A percentile compares a stretch with the other conserved stretches of the same genome.
Conservation (phyloP, 768 basidiomycete species). For the Amanita rimosa region DNA sequence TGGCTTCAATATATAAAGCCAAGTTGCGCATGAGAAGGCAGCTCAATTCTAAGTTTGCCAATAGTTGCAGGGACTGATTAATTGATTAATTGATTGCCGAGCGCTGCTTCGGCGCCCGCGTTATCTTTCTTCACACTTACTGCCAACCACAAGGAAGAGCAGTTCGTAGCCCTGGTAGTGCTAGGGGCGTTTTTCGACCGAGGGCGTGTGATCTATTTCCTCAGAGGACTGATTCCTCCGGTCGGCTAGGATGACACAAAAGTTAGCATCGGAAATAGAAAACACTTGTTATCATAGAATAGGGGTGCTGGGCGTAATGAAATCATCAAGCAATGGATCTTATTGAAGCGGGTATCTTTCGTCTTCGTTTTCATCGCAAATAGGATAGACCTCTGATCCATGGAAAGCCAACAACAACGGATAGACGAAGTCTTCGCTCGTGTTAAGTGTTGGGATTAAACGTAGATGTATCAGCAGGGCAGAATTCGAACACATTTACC, state of each 20-base stretch:
- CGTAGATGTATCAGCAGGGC: conserved; percentile 25
- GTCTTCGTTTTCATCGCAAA: not conserved
- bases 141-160: too few species aligned
- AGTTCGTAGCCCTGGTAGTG: too few species aligned
- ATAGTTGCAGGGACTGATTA: too few species aligned
- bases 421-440: not conserved
- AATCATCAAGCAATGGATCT: not conserved
- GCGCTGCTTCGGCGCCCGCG: too few species aligned
- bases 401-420: not conserved
- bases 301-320: not conserved
- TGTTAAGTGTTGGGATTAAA: not conserved
- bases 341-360: not conserved
- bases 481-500: conserved; percentile 37
- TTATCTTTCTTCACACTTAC: too few species aligned
- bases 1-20: not conserved
- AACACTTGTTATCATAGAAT: not conserved
- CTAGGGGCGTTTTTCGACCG: too few species aligned
- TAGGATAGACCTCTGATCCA: not conserved
- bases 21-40: not conserved
- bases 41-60: too few species aligned
- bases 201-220: too few species aligned
- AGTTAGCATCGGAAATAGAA: too few species aligned
- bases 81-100: too few species aligned
- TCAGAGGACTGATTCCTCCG: too few species aligned
- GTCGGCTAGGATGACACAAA: too few species aligned